phyloP scores from a whole-genome alignment of 2,329 filamentous ascomycete species.

The Eurotiales sp. region DNA sequence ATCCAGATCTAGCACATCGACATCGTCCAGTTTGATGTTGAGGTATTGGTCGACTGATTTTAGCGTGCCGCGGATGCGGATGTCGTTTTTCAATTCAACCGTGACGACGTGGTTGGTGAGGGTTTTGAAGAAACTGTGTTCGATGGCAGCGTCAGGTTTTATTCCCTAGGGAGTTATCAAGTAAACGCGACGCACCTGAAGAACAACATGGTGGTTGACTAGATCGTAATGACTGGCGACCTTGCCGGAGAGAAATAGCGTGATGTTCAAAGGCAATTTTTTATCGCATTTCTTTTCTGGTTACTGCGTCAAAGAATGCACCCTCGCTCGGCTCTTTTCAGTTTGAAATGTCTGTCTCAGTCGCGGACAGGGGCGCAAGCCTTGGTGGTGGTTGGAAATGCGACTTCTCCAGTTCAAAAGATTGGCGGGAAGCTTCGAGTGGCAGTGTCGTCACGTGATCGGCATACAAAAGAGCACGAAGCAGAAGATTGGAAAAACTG shows the following conservation, averaged over 20 bases:
- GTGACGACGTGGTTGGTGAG: slow-evolving; percentile 96
- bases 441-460: background rate
- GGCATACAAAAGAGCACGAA: no score
- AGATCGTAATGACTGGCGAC: no score
- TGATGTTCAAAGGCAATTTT: no score
- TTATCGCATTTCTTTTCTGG: background rate
- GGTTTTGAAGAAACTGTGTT: slow-evolving; percentile 94
- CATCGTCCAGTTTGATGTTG: slow-evolving; percentile 98
- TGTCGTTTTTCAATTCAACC: slow-evolving; percentile 98
- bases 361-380: background rate
- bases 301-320: background rate
- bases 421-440: background rate
- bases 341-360: background rate
- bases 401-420: no score
- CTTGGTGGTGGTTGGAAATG: background rate
- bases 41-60: slow-evolving; percentile 99
- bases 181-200: slow-evolving; percentile 49
- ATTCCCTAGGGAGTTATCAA: background rate
- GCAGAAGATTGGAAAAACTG: no score
- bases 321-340: background rate
- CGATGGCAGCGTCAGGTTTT: no score
- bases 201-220: slow-evolving; percentile 46
- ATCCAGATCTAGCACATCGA: slow-evolving; percentile 84
- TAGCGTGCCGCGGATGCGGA: slow-evolving; percentile 88
- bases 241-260: background rate